Percentiles rank a stretch among this genome's conserved stretches.
Evolutionary conservation across 169 alveolate species (phyloP).

Genomic region (Cryptosporidium andersoni): DNA sequence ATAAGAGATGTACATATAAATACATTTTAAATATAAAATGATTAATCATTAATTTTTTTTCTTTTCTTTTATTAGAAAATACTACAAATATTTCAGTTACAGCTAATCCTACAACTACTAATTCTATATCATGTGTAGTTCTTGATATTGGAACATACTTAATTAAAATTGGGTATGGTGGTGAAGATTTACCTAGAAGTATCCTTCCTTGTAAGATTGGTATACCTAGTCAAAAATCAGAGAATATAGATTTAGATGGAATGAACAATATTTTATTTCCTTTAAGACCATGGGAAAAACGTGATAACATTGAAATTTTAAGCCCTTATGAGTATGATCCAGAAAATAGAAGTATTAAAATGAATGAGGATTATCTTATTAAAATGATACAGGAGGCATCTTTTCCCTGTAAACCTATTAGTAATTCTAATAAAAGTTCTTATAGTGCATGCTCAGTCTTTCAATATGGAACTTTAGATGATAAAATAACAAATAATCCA

Average conservation of each 20-base stretch:
- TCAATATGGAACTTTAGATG: constrained; percentile 42
- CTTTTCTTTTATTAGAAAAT: too few relatives aligned
- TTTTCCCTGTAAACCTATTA: neutral
- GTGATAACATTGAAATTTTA: constrained; percentile 53
- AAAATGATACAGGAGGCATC: constrained; percentile 10
- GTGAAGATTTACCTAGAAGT: constrained; percentile 56
- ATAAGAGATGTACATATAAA: too few relatives aligned
- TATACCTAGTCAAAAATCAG: constrained; percentile 33
- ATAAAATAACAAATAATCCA: constrained; percentile 49
- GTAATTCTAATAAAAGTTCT: constrained; percentile 16
- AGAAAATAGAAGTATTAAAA: constrained; percentile 27
- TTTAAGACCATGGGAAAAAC: constrained; percentile 70
- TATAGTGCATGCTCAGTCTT: constrained; percentile 24
- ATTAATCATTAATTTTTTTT: too few relatives aligned
- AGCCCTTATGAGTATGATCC: constrained; percentile 30
- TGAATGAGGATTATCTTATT: constrained; percentile 39
- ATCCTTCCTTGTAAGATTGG: constrained; percentile 46
- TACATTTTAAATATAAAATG: too few relatives aligned
- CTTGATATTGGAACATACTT: constrained; percentile 65
- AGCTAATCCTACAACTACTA: constrained; percentile 21
- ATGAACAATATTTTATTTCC: constrained; percentile 45
- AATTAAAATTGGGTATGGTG: constrained; percentile 59
- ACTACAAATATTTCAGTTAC: neutral
- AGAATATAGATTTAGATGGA: constrained; percentile 10
- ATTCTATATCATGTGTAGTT: constrained; percentile 11